These are phyloP conservation scores for Nakataea oryzae DNA, from an alignment of 2,329 filamentous ascomycete genomes.

Conservation along the genomic window DNA sequence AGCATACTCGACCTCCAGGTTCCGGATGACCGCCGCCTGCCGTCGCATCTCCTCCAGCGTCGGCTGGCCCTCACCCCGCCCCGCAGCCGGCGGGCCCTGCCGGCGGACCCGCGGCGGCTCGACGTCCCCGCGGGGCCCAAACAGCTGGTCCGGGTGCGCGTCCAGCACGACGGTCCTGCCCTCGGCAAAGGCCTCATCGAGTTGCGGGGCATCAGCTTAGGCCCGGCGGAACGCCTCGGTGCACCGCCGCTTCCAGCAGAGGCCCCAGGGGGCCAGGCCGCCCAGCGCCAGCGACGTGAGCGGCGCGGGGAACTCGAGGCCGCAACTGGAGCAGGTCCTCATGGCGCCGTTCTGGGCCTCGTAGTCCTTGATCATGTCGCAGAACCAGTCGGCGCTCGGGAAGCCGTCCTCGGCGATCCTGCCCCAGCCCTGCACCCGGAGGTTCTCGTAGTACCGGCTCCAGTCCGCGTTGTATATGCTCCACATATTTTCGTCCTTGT, in stretches of 20 bases:
- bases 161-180: not conserved
- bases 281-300: not conserved
- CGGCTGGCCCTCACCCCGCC: too few relatives aligned
- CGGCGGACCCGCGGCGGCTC: too few relatives aligned
- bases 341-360: not conserved
- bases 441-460: not conserved
- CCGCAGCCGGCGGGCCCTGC: too few relatives aligned
- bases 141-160: not conserved
- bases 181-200: not conserved
- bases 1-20: not conserved
- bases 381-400: not conserved
- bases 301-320: not conserved
- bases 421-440: not conserved
- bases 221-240: not conserved
- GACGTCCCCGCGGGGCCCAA: not conserved
- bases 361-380: not conserved
- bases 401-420: not conserved
- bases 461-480: not conserved
- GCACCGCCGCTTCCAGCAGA: not conserved
- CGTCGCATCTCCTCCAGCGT: not conserved
- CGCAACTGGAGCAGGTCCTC: not conserved
- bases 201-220: not conserved
- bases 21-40: not conserved
- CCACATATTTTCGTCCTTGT: not conserved
- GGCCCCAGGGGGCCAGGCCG: not conserved